phyloP scores from a whole-genome alignment of 805 yeast genomes.

The Candida insectalens region DNA sequence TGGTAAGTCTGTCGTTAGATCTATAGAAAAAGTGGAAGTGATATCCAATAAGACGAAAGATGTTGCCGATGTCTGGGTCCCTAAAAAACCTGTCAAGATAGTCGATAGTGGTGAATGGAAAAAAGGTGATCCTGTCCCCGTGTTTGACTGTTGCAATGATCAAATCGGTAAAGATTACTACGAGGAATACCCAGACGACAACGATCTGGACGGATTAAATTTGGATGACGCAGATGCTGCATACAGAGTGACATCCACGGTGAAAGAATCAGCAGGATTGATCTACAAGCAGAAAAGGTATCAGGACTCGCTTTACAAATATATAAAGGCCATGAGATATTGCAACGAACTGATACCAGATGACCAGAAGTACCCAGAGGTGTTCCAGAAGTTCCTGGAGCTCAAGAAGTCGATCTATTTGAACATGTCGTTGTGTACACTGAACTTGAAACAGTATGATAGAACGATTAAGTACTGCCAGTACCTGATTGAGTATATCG shows the following conservation, averaged over 20 bases:
- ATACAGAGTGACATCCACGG: slow-evolving; percentile 38
- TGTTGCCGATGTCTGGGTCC: slow-evolving; percentile 20
- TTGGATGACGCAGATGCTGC: slow-evolving; percentile 35
- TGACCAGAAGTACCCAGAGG: slow-evolving; percentile 46
- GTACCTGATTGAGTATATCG: slow-evolving; percentile 40
- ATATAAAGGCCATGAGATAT: slow-evolving; percentile 56
- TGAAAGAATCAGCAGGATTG: slow-evolving; percentile 59
- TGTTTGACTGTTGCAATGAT: slow-evolving; percentile 53
- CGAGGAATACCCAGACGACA: slow-evolving; percentile 77
- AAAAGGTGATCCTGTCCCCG: slow-evolving; percentile 41
- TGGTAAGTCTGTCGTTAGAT: slow-evolving; percentile 64
- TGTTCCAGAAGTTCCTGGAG: slow-evolving; percentile 37
- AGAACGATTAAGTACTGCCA: slow-evolving; percentile 44
- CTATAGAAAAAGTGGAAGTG: slow-evolving; percentile 43
- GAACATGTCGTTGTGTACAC: slow-evolving; percentile 48
- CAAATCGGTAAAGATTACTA: slow-evolving; percentile 58
- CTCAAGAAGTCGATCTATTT: slow-evolving; percentile 41
- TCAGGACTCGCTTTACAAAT: slow-evolving; percentile 50
- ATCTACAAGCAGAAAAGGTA: slow-evolving; percentile 44
- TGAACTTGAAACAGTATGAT: slow-evolving; percentile 39
- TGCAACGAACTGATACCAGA: slow-evolving; percentile 69
- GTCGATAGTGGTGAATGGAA: slow-evolving; percentile 57
- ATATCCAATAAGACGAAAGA: slow-evolving; percentile 26
- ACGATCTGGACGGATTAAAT: slow-evolving; percentile 43
- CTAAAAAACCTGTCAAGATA: slow-evolving; percentile 35